Evolutionary conservation across 441 rosid species (phyloP), one percentile per base, ranked within the genome.

Genomic region (Populus tomentosa): DNA sequence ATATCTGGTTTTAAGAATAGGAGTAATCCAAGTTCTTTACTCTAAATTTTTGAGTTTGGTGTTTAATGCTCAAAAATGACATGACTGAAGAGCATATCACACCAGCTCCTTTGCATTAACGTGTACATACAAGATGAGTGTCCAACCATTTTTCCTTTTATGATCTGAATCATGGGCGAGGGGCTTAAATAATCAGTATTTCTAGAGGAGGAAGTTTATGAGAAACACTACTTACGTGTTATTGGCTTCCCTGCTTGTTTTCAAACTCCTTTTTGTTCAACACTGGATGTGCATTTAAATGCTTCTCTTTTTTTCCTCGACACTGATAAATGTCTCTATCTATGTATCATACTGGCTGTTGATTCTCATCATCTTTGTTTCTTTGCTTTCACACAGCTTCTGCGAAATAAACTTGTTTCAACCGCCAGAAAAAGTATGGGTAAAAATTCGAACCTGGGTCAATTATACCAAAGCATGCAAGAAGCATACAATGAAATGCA

Each of bases 401-500:
- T 91, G 81, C 84, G 89, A 78, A 90, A 90, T 73, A 91, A 87
- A 84, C 93, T 91, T 69, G 90, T 81, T 18, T 83, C 92, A 38
- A 86, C 95, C n/a, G 95, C 89, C 38, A 85, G 89, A 24, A 81
- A 78, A 79, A 87, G 93, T 40, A 84, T 90, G 35, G 50, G 80
- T 75, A 83, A 80, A 78, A 91, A 91, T 77, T 82, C 90, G 63
- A 91, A 83, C 81, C 86, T 91, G 71, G 80, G 87, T 78, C 93
- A 91, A 75, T 74, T 91, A 72, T 91, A 91, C 84, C 81, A 70
- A 69, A 91, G 73, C 86, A 91, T 91, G 89, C 89, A 90, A 83
- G 91, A 88, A 76, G 92, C 91, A 23, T 91, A 91, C 84, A 85
- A 74, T 73, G 89, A 87, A 73, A 89, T 91, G 87, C 93, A 91